Evolutionary conservation across 768 basidiomycete genomes (phyloP), one percentile per base, ranked within the genome.

Genomic region (Termitomyces sp.): DNA sequence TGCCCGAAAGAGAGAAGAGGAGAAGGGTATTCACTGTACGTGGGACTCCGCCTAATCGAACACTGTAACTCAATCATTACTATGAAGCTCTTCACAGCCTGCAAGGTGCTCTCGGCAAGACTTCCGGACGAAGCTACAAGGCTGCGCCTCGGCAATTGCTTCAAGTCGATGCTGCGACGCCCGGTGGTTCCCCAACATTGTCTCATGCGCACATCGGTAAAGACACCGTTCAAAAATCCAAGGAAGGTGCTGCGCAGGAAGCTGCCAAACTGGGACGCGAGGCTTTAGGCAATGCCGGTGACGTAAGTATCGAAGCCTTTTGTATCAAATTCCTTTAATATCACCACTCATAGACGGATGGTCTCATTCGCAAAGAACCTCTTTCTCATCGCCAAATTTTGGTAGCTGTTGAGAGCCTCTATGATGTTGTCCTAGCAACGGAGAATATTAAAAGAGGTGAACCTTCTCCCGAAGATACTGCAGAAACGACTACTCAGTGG

Each of bases 131-230:
- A 55, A 95, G 94, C 58, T 91, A 94, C 67, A 94, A 94, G 64
- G 93, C 94, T 30, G 95, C 95, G n/a, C 97, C 97, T 14, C 83
- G 96, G 41, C 96, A 97, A 59, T 83, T 98, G 25, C 80, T 99
- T 4, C 94, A 98, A 69, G 93, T 98, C 9, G 89, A 91, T 57
- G 66, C 83, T 48, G 67, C 72, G 35, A 72, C 75, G 58, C 61
- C 77, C 40, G 64, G 69, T 35, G 63, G 71, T n/a, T 78, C 79
- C 10, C 78, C 79, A 10, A 74, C 78, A 42, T 49, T 78, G 59
- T 66, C 77, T 55, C 68, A 76, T 69, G 59, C 73, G 9, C 77
- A 82, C 73, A 82, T 83, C 39, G 79, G 82, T 46, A 86, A 81
- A 67, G 76, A 81, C 8, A 66, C 70, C n/a, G 63, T 66, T 43